Conservation (phyloP, 257 asterid genomes). For the Phtheirospermum japonicum region DNA sequence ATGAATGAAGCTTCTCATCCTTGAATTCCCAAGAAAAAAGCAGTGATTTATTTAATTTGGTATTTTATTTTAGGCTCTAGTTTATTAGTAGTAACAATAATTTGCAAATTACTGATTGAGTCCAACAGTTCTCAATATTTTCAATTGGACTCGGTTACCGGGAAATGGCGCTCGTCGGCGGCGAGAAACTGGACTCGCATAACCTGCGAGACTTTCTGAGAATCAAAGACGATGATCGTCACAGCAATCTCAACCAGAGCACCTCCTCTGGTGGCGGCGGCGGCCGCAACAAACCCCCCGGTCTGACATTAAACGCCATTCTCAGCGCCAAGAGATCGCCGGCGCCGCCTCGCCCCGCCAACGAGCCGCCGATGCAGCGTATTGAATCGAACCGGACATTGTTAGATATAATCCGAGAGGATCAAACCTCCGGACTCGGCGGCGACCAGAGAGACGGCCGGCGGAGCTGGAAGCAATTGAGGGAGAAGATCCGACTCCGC, state of each 20-base stretch:
- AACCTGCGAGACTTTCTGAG: constrained; percentile 41
- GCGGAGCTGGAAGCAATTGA: constrained; percentile 55
- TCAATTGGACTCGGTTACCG: constrained; percentile 4
- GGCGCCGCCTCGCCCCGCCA: constrained; percentile 7
- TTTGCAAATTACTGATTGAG: neutral
- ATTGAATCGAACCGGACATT: constrained; percentile 55
- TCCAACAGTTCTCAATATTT: neutral
- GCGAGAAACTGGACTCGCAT: constrained; percentile 37
- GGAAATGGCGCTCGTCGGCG: constrained; percentile 30
- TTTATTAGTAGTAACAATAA: neutral
- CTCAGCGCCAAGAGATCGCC: constrained; percentile 31
- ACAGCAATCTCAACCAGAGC: constrained; percentile 26
- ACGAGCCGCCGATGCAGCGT: constrained; percentile 30
- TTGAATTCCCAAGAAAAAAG: constrained; percentile 25
- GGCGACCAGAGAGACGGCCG: constrained; percentile 32
- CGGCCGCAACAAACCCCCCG: constrained; percentile 27
- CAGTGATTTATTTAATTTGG: neutral
- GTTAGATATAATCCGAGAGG: constrained; percentile 69
- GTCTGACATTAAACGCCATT: constrained; percentile 37
- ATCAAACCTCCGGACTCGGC: constrained; percentile 33
- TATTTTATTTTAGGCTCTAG: neutral
- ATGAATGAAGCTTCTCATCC: constrained; percentile 35
- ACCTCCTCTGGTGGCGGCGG: constrained; percentile 26
- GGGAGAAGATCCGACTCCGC: constrained; percentile 58
- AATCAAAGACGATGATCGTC: constrained; percentile 40